Evolutionary conservation across 345 rosid species (phyloP).

Genomic region (Sisymbrium irio): DNA sequence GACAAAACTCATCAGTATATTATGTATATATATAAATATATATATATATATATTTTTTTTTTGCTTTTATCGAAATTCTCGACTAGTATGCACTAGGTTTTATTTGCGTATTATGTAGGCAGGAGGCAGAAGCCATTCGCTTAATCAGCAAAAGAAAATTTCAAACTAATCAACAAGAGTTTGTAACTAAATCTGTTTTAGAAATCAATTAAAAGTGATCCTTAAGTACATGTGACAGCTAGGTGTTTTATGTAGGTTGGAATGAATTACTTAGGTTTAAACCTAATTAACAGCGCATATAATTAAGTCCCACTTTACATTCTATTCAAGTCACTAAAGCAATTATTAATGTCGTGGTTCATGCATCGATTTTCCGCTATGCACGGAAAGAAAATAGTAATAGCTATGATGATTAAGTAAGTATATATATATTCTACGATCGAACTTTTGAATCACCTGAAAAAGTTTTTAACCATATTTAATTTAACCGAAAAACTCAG

Average conservation of each 20-base stretch:
- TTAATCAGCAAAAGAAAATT: not conserved
- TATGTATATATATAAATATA: no score
- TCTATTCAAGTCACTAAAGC: not conserved
- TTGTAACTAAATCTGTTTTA: not conserved
- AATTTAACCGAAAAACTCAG: no score
- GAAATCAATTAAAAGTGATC: not conserved
- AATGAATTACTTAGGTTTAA: slow-evolving; percentile 7
- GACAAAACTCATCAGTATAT: no score
- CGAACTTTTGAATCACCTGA: no score
- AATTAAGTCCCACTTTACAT: slow-evolving; percentile 20
- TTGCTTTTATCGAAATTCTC: not conserved
- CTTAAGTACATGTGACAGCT: slow-evolving; percentile 19
- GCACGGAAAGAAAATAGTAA: slow-evolving; percentile 2
- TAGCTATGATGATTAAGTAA: not conserved
- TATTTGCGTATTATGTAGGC: not conserved
- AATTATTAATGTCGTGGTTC: slow-evolving; percentile 14
- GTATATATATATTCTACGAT: no score
- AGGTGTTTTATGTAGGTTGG: slow-evolving; percentile 16
- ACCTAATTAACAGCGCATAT: slow-evolving; percentile 23
- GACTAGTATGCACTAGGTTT: no score
- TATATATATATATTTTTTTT: no score
- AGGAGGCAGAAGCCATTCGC: not conserved
- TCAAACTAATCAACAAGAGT: not conserved
- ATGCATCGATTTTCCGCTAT: slow-evolving; percentile 22
- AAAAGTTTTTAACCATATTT: no score